Base-by-base conservation (phyloP, 768 basidiomycete species). In the Lactarius akahatsu region DNA sequence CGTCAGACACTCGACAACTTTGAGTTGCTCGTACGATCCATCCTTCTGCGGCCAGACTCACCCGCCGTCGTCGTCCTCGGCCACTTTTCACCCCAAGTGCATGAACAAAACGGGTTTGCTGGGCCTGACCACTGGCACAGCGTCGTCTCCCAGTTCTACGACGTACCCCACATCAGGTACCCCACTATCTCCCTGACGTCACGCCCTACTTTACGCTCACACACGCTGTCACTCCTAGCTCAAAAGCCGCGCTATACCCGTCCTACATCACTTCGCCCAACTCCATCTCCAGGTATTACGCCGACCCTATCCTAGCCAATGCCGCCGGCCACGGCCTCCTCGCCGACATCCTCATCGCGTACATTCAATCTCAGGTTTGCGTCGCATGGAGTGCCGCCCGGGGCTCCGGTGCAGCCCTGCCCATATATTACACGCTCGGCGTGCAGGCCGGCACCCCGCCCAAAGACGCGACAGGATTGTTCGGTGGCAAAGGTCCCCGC, bases 31-130 rank as follows among this genome's bases (percentile, higher is more conserved):
- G 82, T 98, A 66, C 92, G 97, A 36, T 96, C 95, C 4, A 82
- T 98, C 74, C 89, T 99, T 57, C 82, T 93, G 50, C 86, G 96
- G 32, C 91, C 90, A 1, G 94, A 97, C 71, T 85, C 90, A 67
- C 97, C 97, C 18, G 97, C 96, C 38, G 86, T 99, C 66, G 76
- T 99, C 71, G 83, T 98, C 65, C 86, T 99, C n/a, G 96, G 96
- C 18, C 96, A 98, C 78, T 98, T 98, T 74, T 86, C 86, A 62
- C 92, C 96, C 0, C 94, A 99, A 72, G 74, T 89, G 1, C 92
- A 96, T 71, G 80, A 84, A 43, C 77, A 82, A 26, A 80, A 92
- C 72, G 96, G 95, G 2, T 97, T 91, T 73, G 87, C 86, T 3
- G 96, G 96, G 2, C 91, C 96, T 1, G 96, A 97, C 73, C 86